Conservation (phyloP, 148 eudicot genomes). For the Pouteria glomerata region DNA sequence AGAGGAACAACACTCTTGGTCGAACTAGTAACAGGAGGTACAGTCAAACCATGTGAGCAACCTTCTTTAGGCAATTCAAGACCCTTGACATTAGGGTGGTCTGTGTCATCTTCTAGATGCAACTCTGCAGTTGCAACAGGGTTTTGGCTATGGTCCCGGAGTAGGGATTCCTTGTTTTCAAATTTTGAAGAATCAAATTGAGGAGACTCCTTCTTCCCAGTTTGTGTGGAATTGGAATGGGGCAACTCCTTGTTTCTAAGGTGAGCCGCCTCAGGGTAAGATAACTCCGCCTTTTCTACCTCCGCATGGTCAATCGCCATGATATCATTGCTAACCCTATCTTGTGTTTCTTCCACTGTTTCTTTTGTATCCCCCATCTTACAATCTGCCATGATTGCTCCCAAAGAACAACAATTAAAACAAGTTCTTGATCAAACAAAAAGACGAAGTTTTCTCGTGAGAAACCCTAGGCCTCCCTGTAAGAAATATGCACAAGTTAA, state of each 20-base stretch:
- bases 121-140: neutral
- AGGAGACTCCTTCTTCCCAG: neutral
- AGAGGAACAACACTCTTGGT: neutral
- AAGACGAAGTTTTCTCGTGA: neutral
- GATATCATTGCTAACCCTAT: constrained; percentile 3
- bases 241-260: constrained; percentile 4
- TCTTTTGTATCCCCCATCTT: constrained; percentile 5
- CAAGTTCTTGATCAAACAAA: neutral
- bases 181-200: neutral
- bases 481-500: neutral
- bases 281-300: constrained; percentile 9
- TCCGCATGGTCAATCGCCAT: neutral
- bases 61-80: constrained; percentile 1
- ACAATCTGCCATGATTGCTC: neutral
- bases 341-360: neutral
- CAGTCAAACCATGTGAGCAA: neutral
- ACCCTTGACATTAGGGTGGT: neutral
- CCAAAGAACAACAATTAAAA: neutral
- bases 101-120: neutral
- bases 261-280: neutral
- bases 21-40: neutral
- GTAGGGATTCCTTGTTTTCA: neutral
- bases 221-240: neutral
- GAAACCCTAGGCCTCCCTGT: neutral
- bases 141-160: constrained; percentile 3